Evolutionary conservation across 768 basidiomycete genomes (phyloP).

Genomic region (Psilocybe subaeruginosa): DNA sequence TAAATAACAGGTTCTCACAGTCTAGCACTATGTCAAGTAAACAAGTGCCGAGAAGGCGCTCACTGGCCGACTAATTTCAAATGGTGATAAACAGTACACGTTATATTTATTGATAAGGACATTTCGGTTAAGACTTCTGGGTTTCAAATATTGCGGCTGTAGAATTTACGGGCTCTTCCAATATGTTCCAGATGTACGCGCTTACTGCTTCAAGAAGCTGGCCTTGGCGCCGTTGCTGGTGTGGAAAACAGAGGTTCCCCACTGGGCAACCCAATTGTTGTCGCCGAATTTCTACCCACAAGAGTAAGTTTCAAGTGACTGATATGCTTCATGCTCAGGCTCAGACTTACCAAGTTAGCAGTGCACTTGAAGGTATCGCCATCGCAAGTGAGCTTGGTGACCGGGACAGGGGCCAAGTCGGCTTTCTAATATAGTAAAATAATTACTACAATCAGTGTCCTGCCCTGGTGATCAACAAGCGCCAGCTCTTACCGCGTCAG

Average conservation of each 20-base stretch:
- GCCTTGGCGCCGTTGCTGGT: background rate
- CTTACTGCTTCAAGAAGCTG: conserved; percentile 1
- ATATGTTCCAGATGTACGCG: no score
- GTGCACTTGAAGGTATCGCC: conserved; percentile 2
- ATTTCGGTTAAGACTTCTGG: no score
- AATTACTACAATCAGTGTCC: background rate
- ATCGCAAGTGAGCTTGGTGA: background rate
- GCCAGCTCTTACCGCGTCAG: background rate
- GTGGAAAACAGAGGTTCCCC: conserved; percentile 9
- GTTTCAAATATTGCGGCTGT: no score
- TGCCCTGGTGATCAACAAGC: background rate
- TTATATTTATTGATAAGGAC: no score
- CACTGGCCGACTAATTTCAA: no score
- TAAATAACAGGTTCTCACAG: no score
- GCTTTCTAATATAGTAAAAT: background rate
- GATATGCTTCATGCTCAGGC: no score
- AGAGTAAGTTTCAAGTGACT: no score
- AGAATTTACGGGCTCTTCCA: no score
- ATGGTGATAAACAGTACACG: no score
- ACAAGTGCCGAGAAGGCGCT: no score
- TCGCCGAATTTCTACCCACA: conserved; percentile 6
- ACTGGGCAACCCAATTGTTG: conserved; percentile 9
- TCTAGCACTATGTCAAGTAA: no score
- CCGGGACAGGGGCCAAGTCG: background rate
- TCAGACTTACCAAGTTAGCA: background rate